Percentiles rank a stretch among this genome's conserved stretches.
These are phyloP conservation scores for Penicillium sp. DNA, from an alignment of 2,329 filamentous ascomycete genomes.

Conservation along the genomic window DNA sequence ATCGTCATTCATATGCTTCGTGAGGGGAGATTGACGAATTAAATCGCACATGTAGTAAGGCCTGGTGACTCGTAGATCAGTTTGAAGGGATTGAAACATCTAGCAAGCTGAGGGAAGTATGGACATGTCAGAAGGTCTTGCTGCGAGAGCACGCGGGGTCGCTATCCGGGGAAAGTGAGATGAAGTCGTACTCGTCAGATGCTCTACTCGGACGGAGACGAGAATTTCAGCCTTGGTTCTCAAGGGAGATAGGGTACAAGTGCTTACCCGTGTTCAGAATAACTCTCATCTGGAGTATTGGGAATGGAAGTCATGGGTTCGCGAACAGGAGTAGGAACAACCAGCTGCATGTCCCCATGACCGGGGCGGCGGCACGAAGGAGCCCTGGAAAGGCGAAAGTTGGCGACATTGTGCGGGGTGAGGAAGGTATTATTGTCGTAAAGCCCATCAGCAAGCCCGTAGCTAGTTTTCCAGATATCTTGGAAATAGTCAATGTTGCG, in stretches of 20 bases:
- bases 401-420: slow-evolving; percentile 10
- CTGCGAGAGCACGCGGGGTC: neutral
- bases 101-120: neutral
- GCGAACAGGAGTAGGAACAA: slow-evolving; percentile 1
- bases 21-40: neutral
- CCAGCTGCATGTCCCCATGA: slow-evolving; percentile 15
- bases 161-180: slow-evolving; percentile 2
- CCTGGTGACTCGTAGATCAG: neutral
- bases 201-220: neutral
- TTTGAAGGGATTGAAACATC: neutral
- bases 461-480: slow-evolving; percentile 24
- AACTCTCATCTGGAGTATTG: neutral
- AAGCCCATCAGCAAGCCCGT: slow-evolving; percentile 17
- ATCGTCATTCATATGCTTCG: neutral
- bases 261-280: neutral
- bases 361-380: slow-evolving; percentile 15
- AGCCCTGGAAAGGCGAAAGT: slow-evolving; percentile 11
- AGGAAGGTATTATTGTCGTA: slow-evolving; percentile 16
- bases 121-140: neutral
- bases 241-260: neutral
- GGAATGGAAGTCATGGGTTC: neutral
- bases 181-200: neutral
- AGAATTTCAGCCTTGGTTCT: neutral
- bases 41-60: neutral
- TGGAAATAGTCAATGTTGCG: slow-evolving; percentile 27